These are phyloP conservation scores for Colletotrichum lindemuthianum DNA, from an alignment of 2,329 filamentous ascomycete species.

Conservation along the genomic window DNA sequence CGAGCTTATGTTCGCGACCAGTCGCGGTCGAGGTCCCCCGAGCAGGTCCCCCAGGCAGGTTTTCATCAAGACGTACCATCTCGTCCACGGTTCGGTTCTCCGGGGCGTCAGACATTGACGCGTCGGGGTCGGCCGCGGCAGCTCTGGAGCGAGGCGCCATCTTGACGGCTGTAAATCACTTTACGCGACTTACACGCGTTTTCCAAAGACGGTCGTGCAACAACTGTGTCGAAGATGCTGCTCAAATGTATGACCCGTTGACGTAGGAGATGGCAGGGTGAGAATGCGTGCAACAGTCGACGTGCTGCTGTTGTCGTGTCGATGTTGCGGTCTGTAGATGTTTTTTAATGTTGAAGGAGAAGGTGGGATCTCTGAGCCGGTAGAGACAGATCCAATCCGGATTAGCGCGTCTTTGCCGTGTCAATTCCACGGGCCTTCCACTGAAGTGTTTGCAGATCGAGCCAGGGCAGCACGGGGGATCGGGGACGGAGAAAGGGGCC, in stretches of 20 bases:
- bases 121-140: slow-evolving; percentile 66
- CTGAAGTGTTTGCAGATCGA: neutral
- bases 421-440: slow-evolving; percentile 20
- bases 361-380: slow-evolving; percentile 35
- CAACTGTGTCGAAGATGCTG: too few species aligned
- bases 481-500: slow-evolving; percentile 8
- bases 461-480: neutral
- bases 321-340: slow-evolving; percentile 26
- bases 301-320: slow-evolving; percentile 21
- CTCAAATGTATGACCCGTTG: slow-evolving; percentile 26
- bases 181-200: slow-evolving; percentile 68
- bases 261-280: slow-evolving; percentile 1
- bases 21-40: neutral
- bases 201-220: slow-evolving; percentile 12
- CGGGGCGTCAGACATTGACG: slow-evolving; percentile 71
- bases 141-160: slow-evolving; percentile 63
- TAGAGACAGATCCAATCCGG: slow-evolving; percentile 33
- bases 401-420: slow-evolving; percentile 33
- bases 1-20: neutral
- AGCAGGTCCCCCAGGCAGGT: neutral
- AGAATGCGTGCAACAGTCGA: slow-evolving; percentile 1
- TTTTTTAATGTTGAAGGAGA: slow-evolving; percentile 34
- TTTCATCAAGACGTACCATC: slow-evolving; percentile 54
- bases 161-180: slow-evolving; percentile 60
- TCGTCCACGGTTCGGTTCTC: slow-evolving; percentile 57